Percentiles rank a stretch among this genome's conserved stretches.
phyloP scores from a whole-genome alignment of 1,284 basidiomycete species.

The Moesziomyces sp. region DNA sequence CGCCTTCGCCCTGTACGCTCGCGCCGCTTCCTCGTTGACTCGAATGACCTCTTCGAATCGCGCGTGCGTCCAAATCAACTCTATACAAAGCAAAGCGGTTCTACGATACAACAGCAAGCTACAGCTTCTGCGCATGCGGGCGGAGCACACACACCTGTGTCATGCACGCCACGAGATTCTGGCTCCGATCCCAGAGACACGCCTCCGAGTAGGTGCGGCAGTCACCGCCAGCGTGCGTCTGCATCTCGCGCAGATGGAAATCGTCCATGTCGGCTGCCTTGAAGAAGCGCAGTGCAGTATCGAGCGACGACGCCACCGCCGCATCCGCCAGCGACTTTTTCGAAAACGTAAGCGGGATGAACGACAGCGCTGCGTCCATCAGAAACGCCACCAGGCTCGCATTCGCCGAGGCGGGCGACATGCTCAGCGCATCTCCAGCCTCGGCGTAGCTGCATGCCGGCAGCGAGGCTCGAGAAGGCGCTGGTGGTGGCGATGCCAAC shows the following conservation, averaged over 20 bases:
- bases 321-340: constrained; percentile 44
- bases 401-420: constrained; percentile 26
- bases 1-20: too few relatives aligned
- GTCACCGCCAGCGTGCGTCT: constrained; percentile 39
- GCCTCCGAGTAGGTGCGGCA: constrained; percentile 54
- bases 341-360: constrained; percentile 60
- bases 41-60: too few relatives aligned
- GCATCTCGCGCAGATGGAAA: constrained; percentile 54
- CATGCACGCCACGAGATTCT: constrained; percentile 42
- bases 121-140: constrained; percentile 18
- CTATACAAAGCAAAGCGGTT: too few relatives aligned
- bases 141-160: constrained; percentile 51
- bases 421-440: constrained; percentile 11
- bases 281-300: constrained; percentile 61
- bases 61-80: too few relatives aligned
- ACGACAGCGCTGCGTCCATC: constrained; percentile 59
- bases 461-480: constrained; percentile 5
- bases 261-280: constrained; percentile 45
- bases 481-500: constrained; percentile 7
- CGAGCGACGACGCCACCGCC: constrained; percentile 49
- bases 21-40: too few relatives aligned
- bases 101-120: background rate
- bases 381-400: constrained; percentile 34
- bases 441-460: constrained; percentile 9
- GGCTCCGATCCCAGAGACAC: constrained; percentile 35